Evolutionary conservation across 2,329 filamentous ascomycete genomes (phyloP), one percentile per base, ranked within the genome.

Genomic region (Botrytis deweyae): DNA sequence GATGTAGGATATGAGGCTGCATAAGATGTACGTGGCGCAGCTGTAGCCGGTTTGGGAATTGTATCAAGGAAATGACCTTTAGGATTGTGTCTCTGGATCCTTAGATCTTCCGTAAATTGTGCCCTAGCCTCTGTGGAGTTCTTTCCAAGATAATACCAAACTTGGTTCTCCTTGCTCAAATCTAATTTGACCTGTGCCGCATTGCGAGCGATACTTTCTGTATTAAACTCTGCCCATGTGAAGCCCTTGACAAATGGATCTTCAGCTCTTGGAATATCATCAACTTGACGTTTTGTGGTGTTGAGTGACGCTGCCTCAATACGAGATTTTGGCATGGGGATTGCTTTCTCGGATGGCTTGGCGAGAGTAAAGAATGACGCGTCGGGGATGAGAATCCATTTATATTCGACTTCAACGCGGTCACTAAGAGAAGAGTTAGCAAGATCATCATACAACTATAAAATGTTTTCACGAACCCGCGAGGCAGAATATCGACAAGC

Each of bases 61-160:
- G 91, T 90, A 64, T 93, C 91, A 80, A 94, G 82, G 82, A 92
- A 95, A 80, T 92, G 92, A 77, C 90, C 90, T 82, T 88, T 91
- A 3, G 87, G 84, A 74, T 93, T 93, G 82, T 93, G 87, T 64
- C 84, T 84, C n/a, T 83, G 86, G 20, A 83, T 86, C 14, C 80
- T 76, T 62, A 88, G 89, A 83, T 97, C 90, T 79, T 96, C 93
- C 7, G 95, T 97, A 83, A 96, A 99, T 81, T 97, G 94, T 40
- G 94, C 91, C 82, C 91, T 94, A 72, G 94, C 92, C 80, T 98
- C 95, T 10, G 95, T 98, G 36, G 95, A 98, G 33, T 88, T 89
- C 81, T 90, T 90, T 46, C 93, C 93, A 75, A 99, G 87, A 81
- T 98, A 98, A 83, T 94, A 89, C 93, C 95, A 98, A 29, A 97